Conservation (phyloP, 2,329 filamentous ascomycete species). For the Myriosclerotinia duriaeana region DNA sequence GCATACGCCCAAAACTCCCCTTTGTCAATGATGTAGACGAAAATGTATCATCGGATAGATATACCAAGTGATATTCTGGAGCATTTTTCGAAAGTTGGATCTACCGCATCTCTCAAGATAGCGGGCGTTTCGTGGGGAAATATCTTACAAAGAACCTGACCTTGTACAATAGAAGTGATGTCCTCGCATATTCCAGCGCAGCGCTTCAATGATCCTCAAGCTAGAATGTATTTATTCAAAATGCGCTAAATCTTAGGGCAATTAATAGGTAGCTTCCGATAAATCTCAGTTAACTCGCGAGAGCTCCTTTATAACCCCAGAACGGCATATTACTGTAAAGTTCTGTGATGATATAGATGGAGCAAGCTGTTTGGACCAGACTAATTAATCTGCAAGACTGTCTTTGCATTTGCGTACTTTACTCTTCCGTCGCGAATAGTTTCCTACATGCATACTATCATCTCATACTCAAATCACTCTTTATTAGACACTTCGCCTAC, state of each 20-base stretch:
- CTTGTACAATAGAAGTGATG: slow-evolving; percentile 18
- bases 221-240: slow-evolving; percentile 11
- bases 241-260: background rate
- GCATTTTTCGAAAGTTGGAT: slow-evolving; percentile 16
- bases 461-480: too few species aligned
- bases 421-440: too few species aligned
- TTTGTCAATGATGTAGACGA: slow-evolving; percentile 52
- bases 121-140: background rate
- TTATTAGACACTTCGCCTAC: too few species aligned
- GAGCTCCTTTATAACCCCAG: background rate
- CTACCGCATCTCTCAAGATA: slow-evolving; percentile 16
- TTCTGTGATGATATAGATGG: background rate
- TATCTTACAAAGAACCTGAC: slow-evolving; percentile 1
- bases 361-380: background rate
- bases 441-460: too few species aligned
- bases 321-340: background rate
- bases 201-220: background rate
- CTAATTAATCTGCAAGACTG: too few species aligned
- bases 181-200: slow-evolving; percentile 1
- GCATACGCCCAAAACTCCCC: slow-evolving; percentile 84
- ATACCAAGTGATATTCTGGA: slow-evolving; percentile 8
- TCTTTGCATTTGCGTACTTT: too few species aligned
- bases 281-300: background rate
- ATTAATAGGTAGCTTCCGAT: background rate
- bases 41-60: background rate